Evolutionary conservation across 2,329 filamentous ascomycete genomes (phyloP), one percentile per base, ranked within the genome.

Genomic region (Colletotrichum endophyticum): DNA sequence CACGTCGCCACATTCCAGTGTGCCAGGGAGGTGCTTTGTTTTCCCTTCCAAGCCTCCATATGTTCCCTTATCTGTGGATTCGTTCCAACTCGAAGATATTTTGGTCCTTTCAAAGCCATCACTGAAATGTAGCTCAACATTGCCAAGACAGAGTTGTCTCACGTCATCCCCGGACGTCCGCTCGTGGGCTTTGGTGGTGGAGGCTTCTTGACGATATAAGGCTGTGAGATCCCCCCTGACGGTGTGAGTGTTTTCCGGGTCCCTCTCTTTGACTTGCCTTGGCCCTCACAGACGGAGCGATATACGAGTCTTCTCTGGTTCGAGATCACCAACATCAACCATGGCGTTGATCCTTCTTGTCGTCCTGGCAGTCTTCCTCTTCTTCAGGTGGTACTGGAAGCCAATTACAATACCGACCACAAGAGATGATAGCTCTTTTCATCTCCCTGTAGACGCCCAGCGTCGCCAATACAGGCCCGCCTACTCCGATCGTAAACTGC

Each of bases 361-460:
- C 2, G 19, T 76, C 1, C 16, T 66, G 3, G 57, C 66, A 39
- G 28, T 66, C 6, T 34, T 76, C 22, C 70, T 76, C 6, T 61
- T 74, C 5, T 49, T 63, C 32, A 69, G 32, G 36, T 74, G 64
- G 59, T 66, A 39, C 27, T 61, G n/a, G 22, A 62, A 36, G 8
- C 32, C 53, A 39, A 19, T 36, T 9, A 25, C 16, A 80, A 78
- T 78, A 3, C 77, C 78, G 34, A 28, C 76, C 64, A 63, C 79
- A 9, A 77, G 78, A 28, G 72, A 78, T 13, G 69, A 78, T 13
- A 69, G 76, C 36, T 78, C 77, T 27, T 76, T 78, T 15, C 73
- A 67, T 3, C 80, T 80, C 36, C 67, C 74, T 7, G 53, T 34
- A n/a, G 56, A 72, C 30, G 63, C 71, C 16, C 44, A 53, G 44